Evolutionary conservation across 805 yeast genomes (phyloP), one percentile per base, ranked within the genome.

Genomic region (Candida silvatica): DNA sequence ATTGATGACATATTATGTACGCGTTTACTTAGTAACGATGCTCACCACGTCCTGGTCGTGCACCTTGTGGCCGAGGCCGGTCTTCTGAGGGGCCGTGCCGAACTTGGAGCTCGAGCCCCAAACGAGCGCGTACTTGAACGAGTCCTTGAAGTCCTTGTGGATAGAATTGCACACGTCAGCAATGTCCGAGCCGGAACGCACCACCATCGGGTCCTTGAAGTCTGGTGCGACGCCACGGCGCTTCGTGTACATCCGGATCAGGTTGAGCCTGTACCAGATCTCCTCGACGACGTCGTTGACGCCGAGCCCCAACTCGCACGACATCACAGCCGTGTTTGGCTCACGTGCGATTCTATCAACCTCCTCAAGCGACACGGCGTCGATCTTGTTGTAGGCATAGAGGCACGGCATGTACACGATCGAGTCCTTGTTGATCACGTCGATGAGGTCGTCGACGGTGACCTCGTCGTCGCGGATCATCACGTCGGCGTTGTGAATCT

Each of bases 41-140:
- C 92, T 80, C 17, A 92, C 90, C 14, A 90, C 98, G 54, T 90
- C 98, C 53, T 88, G 97, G 54, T 90, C 97, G 46, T 83, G 76
- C 11, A 92, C 80, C 25, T 65, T 64, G 55, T 90, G 98, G 42
- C 54, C 72, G 38, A 90, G 64, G 0, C 98, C 97, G 66, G 97
- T 90, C 54, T 90, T 90, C 53, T 90, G 98, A 4, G 97, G 97
- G 24, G 90, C 84, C 54, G 86, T 95, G 14, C 61, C 61, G 28
- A 54, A 56, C 56, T 92, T 92, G 5, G 97, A 82, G 31, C 94
- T 80, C 1, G 88, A 77, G 0, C 98, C 98, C 97, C 97, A 90
- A 5, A 90, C 96, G 50, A 87, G 61, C 1, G 97, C 97, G 55
- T 88, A 87, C 56, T 87, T 85, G 67, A 92, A 90, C 50, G 82